These are phyloP conservation scores for Populus tomentosa DNA, from an alignment of 441 rosid genomes.

Conservation along the genomic window DNA sequence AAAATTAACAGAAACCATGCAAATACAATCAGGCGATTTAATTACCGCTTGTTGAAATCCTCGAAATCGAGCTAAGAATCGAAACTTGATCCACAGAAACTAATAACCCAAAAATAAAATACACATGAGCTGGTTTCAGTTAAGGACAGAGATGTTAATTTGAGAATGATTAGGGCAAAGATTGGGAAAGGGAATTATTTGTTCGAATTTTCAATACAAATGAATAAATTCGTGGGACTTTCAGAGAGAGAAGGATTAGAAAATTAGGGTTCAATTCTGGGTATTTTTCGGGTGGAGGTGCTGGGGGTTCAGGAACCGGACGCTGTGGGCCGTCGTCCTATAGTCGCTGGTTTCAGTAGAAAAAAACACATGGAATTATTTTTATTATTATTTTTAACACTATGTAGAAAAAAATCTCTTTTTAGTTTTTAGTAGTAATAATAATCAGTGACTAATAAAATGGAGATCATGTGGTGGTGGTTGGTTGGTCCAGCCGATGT, in stretches of 20 bases:
- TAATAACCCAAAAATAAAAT: neutral
- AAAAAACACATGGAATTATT: too few relatives aligned
- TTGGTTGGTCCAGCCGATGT: neutral
- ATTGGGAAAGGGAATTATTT: neutral
- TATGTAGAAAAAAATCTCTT: too few relatives aligned
- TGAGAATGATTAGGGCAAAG: neutral
- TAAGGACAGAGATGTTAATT: constrained; percentile 8
- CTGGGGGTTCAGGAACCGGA: constrained; percentile 20
- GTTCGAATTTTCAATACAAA: too few relatives aligned
- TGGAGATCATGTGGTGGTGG: neutral
- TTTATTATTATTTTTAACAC: too few relatives aligned
- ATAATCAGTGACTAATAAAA: too few relatives aligned
- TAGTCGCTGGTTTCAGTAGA: neutral
- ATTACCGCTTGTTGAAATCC: constrained; percentile 20
- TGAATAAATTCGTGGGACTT: neutral
- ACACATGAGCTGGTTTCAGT: neutral
- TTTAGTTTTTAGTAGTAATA: too few relatives aligned
- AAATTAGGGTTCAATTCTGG: constrained; percentile 22
- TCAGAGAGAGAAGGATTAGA: neutral
- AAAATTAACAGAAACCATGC: neutral
- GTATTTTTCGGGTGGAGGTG: neutral
- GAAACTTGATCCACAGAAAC: constrained; percentile 25
- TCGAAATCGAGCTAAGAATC: neutral
- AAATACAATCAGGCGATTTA: neutral
- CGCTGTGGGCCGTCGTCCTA: constrained; percentile 19